phyloP scores from a whole-genome alignment of 306 rosid genomes.

The Cyamopsis tetragonoloba region DNA sequence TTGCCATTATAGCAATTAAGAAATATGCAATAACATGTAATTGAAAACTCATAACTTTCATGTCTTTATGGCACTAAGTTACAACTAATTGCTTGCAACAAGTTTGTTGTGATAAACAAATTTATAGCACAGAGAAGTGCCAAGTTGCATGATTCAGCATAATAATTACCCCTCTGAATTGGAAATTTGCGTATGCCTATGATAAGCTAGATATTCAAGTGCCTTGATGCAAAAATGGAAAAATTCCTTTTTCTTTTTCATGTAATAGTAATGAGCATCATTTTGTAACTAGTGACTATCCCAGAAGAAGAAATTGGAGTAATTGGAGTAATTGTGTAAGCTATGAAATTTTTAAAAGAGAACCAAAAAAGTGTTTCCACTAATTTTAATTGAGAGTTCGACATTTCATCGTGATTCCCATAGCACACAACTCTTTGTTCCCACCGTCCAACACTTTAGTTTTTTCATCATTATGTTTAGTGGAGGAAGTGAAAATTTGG shows the following conservation, averaged over 20 bases:
- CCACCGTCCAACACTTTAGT: background rate
- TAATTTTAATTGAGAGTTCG: slow-evolving; percentile 6
- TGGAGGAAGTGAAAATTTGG: background rate
- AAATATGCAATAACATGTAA: background rate
- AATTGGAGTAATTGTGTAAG: background rate
- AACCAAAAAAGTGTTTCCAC: background rate
- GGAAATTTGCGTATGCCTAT: slow-evolving; percentile 16
- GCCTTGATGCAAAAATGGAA: background rate
- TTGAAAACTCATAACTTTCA: slow-evolving; percentile 11
- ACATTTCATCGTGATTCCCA: slow-evolving; percentile 9
- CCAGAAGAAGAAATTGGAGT: background rate
- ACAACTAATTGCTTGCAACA: background rate
- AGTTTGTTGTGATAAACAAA: slow-evolving; percentile 6
- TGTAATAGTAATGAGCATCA: background rate
- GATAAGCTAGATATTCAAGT: background rate
- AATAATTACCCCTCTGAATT: slow-evolving; percentile 3
- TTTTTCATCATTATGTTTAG: slow-evolving; percentile 13
- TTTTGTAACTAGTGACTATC: too few species aligned
- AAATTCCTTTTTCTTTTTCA: slow-evolving; percentile 1
- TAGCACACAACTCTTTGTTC: background rate
- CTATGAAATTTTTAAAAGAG: background rate
- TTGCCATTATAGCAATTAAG: slow-evolving; percentile 12
- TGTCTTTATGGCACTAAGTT: background rate
- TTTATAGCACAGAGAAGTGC: slow-evolving; percentile 12
- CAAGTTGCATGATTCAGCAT: background rate